Base-by-base conservation (phyloP, 495 filamentous ascomycete species). In the Neurospora sublineolata region DNA sequence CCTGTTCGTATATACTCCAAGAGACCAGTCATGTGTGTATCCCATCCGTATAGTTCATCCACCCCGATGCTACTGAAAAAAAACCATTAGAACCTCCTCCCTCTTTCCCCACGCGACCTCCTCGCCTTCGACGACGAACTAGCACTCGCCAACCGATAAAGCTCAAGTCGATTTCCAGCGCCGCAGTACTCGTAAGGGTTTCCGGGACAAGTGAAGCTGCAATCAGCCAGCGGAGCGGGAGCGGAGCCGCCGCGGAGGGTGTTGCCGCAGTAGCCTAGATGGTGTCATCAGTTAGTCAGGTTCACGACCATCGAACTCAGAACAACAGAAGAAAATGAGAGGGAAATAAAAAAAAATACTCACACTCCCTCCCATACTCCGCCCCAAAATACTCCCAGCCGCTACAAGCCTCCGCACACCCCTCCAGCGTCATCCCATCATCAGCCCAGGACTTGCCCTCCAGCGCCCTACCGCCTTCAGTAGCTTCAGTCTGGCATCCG, bases 401-500 rank as follows among this genome's bases (percentile, higher is more conserved):
- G 18, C 68, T 30, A 74, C 84, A 86, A 75, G 75, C 79, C 0
- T 71, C 68, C 38, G 81, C 81, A 72, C 83, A 86, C 3, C 70
- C 44, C 76, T 84, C 81, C 9, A 84, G 72, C 9, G 83, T 85
- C 81, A 86, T 83, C 69, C 77, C 72, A 23, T 76, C 77, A 52
- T 76, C 73, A 10, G 73, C 76, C 44, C 75, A 71, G 37, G 52
- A 12, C 36, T 70, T 71, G 7, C 71, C 72, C 5, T 73, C 69
- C 7, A 83, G 76, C 12, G 82, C 82, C 18, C 81, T 73, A 41
- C 69, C 72, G 3, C 70, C 76, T 64, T 64, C 12, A 2, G 71
- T 76, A 18, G 76, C 78, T 76, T 86, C 84, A 12, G 81, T 83
- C 76, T 80, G 83, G 77, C 84, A 86, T 14, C 84, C 84, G 12